These are phyloP conservation scores for Penicillium coprophilum DNA, from an alignment of 495 filamentous ascomycete species.

Conservation along the genomic window DNA sequence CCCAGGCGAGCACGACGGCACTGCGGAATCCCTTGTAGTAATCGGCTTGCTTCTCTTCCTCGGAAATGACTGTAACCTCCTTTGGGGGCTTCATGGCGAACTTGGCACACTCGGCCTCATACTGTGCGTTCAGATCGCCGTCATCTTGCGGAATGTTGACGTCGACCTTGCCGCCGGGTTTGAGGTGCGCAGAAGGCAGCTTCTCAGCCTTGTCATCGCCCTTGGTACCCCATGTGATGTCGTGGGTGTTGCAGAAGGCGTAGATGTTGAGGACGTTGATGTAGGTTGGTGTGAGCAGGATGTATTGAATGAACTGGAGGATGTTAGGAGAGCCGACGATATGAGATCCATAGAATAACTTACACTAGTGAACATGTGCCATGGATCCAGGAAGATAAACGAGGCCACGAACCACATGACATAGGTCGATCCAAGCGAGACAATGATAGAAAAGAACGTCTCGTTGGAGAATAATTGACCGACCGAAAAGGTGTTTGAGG, in stretches of 20 bases:
- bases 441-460: constrained; percentile 89
- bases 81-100: constrained; percentile 71
- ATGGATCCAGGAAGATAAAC: constrained; percentile 95
- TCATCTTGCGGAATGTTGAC: constrained; percentile 89
- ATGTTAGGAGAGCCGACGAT: constrained; percentile 11
- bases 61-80: constrained; percentile 58
- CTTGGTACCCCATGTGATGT: constrained; percentile 97
- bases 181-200: constrained; percentile 74
- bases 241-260: constrained; percentile 97
- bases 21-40: constrained; percentile 97
- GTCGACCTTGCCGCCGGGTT: constrained; percentile 89
- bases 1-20: constrained; percentile 90
- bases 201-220: constrained; percentile 89
- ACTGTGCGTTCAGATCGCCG: constrained; percentile 85
- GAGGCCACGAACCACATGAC: constrained; percentile 90
- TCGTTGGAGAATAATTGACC: constrained; percentile 76
- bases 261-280: constrained; percentile 98
- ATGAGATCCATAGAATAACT: constrained; percentile 16
- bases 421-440: constrained; percentile 90
- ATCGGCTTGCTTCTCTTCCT: constrained; percentile 86
- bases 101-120: constrained; percentile 79
- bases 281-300: constrained; percentile 91
- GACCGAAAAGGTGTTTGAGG: constrained; percentile 57
- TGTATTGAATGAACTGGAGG: constrained; percentile 81
- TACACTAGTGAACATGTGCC: constrained; percentile 94